Evolutionary conservation across 306 rosid genomes (phyloP), one percentile per base, ranked within the genome.

Genomic region (Medicago arabica): DNA sequence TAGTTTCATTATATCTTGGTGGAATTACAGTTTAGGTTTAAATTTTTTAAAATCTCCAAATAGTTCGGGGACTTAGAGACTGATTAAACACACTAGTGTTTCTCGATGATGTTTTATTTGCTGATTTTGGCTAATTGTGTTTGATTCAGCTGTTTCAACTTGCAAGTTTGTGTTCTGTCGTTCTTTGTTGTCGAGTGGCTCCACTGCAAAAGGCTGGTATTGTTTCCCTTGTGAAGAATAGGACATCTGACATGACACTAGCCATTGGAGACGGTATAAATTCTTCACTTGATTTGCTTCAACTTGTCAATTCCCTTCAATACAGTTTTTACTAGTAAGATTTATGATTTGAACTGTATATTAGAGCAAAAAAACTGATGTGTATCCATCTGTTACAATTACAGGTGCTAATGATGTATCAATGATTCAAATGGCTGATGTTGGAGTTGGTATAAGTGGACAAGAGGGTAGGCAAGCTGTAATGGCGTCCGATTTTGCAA

Each of bases 381-480:
- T 4, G 1, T 13, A 46, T 46, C 16, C 16, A 13, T 12, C 1
- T 44, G 49, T 49, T 66, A 28, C 82, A 92, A 92, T 49, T 66
- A 28, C 82, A 92, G 99, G 99, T 71, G 99, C 99, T 59, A 95
- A 95, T 83, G 99, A 95, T 47, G 99, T 92, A 71, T 92, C 98
- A 18, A 95, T 95, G 98, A 95, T 95, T 77, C 97, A 95, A 89
- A 95, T 86, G 97, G 99, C 99, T 84, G 97, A 92, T 84, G 97
- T 95, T 66, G 99, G 99, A 64, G 93, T 95, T 34, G 99, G 99
- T 41, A 95, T 95, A 74, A 95, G 99, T 78, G 99, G 99, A 75
- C 96, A 92, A 74, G 99, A 95, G 80, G 99, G 99, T 76, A 84
- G 99, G 50, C 97, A 95, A 88, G 99, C 99, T 58, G 99, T 95